Evolutionary conservation across 495 filamentous ascomycete genomes (phyloP).

Genomic region (Hypoxylon trugodes): DNA sequence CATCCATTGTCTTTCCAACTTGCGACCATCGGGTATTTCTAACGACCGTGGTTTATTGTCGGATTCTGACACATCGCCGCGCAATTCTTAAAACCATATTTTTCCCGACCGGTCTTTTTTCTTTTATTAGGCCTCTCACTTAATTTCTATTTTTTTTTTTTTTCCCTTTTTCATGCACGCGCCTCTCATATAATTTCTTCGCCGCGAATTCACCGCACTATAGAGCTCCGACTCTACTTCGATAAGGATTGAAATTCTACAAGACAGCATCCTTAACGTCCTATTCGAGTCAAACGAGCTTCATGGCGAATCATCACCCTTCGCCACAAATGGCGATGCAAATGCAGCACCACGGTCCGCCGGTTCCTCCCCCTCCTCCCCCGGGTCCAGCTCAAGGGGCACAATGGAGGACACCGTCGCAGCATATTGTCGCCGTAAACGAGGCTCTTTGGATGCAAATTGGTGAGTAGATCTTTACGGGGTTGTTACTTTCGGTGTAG

Average conservation of each 20-base stretch:
- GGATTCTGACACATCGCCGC: no score
- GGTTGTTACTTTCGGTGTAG: background rate
- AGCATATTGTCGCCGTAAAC: constrained; percentile 66
- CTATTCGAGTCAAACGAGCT: constrained; percentile 13
- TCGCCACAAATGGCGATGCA: constrained; percentile 66
- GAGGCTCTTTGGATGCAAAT: constrained; percentile 95
- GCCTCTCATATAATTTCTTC: constrained; percentile 15
- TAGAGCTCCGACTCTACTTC: constrained; percentile 4
- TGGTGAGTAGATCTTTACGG: constrained; percentile 63
- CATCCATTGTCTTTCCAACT: background rate
- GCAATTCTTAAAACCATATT: no score
- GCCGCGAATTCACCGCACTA: constrained; percentile 10
- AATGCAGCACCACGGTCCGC: constrained; percentile 63
- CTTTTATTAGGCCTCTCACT: background rate
- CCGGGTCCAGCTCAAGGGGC: constrained; percentile 41
- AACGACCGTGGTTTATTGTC: no score
- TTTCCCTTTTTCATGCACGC: constrained; percentile 8
- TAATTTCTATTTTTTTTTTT: background rate
- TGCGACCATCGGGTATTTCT: no score
- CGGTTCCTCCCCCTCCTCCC: constrained; percentile 53
- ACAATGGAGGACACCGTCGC: constrained; percentile 49
- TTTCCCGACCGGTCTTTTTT: background rate
- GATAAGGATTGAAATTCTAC: background rate
- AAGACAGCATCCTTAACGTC: constrained; percentile 1
- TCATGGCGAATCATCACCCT: constrained; percentile 65